Evolutionary conservation across 352 stramenopile genomes (phyloP).

Genomic region (Phytophthora idaei): DNA sequence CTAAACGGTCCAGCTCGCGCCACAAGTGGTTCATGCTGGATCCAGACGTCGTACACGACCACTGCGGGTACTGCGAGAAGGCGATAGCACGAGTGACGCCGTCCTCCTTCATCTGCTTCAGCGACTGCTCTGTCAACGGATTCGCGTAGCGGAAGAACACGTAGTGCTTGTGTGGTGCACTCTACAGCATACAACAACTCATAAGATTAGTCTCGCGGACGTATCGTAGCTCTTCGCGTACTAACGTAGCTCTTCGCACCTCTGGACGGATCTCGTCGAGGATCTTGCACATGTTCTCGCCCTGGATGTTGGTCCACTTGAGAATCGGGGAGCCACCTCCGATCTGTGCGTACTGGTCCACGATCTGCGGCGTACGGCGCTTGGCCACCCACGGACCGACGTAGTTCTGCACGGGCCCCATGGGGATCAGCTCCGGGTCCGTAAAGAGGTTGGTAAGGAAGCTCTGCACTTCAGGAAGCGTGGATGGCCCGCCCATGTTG

Average conservation of each 20-base stretch:
- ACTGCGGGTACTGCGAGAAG: constrained; percentile 98
- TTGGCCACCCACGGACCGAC: constrained; percentile 83
- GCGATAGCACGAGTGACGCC: constrained; percentile 96
- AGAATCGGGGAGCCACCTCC: constrained; percentile 97
- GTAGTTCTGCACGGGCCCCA: constrained; percentile 89
- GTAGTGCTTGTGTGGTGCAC: constrained; percentile 94
- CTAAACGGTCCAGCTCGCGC: constrained; percentile 81
- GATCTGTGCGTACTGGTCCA: constrained; percentile 96
- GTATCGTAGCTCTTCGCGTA: background rate
- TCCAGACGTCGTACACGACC: constrained; percentile 97
- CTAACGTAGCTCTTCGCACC: constrained; percentile 33
- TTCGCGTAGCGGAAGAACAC: constrained; percentile 99
- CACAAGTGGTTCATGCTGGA: constrained; percentile 94
- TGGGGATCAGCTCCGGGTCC: constrained; percentile 98
- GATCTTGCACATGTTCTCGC: constrained; percentile 89
- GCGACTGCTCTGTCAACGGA: constrained; percentile 96
- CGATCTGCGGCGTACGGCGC: constrained; percentile 94
- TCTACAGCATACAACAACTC: constrained; percentile 43
- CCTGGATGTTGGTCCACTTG: constrained; percentile 97
- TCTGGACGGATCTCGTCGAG: constrained; percentile 89
- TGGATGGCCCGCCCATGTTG: constrained; percentile 98
- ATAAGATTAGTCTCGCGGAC: constrained; percentile 6
- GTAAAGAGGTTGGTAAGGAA: constrained; percentile 99
- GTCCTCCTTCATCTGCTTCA: constrained; percentile 95
- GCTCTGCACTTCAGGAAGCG: constrained; percentile 93